Evolutionary conservation across 176 grass and related monocot species (phyloP).

Genomic region (Eragrostis nindensis): DNA sequence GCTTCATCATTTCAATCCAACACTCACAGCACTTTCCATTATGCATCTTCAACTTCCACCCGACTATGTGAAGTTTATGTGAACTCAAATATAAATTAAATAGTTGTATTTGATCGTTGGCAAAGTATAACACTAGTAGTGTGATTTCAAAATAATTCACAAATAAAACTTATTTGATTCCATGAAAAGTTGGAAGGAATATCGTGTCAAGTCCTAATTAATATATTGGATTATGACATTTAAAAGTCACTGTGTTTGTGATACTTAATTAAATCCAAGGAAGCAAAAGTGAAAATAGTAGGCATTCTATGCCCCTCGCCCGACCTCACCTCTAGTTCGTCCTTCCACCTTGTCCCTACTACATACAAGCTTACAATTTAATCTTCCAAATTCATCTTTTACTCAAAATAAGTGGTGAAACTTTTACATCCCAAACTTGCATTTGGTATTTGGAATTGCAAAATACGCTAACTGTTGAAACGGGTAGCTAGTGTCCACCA

Average conservation of each 20-base stretch:
- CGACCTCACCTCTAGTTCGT: not conserved
- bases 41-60: not conserved
- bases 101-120: not conserved
- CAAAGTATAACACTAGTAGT: not conserved
- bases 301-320: not conserved
- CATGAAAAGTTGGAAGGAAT: not conserved
- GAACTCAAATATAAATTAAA: not conserved
- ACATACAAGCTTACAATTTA: not conserved
- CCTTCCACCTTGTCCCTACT: not conserved
- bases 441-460: too few relatives aligned
- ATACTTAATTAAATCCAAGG: not conserved
- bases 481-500: too few relatives aligned
- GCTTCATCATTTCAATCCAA: slow-evolving; percentile 25
- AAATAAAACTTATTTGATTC: not conserved
- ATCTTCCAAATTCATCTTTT: not conserved
- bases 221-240: not conserved
- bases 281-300: not conserved
- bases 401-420: not conserved
- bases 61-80: not conserved
- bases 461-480: too few relatives aligned
- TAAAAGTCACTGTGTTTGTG: not conserved
- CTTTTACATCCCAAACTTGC: not conserved
- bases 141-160: not conserved
- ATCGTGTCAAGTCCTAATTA: not conserved
- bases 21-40: not conserved